Evolutionary conservation across 2,329 filamentous ascomycete genomes (phyloP), one percentile per base, ranked within the genome.

Genomic region (Neofusicoccum laricinum): DNA sequence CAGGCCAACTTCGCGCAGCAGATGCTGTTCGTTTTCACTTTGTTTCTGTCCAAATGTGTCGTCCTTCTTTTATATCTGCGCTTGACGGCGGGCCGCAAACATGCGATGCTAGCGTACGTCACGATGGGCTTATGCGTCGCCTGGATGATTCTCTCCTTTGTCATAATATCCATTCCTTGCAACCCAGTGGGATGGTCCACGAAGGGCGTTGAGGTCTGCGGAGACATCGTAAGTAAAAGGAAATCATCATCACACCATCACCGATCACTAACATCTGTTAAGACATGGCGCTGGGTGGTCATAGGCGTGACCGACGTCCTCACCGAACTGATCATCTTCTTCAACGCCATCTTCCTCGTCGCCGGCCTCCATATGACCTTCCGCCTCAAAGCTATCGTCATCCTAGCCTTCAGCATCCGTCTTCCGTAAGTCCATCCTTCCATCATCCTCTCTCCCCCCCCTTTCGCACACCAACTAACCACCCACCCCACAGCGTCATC

Each of bases 1-100:
- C 66, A 75, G 73, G 67, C 69, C 68, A 72, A 71, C 21, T 71
- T 75, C 41, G 71, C 68, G 2, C 68, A 72, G 3, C 71, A 74
- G 32, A 69, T 73, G n/a, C 66, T 75, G 14, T 74, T 74, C 63
- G 64, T 73, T 6, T 65, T 71, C 17, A 72, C 71, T 3, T 46
- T 75, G 38, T 66, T 71, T 17, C 66, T 71, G 2, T 73, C 73
- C 6, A 75, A 75, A 59, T 64, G 65, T 21, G 72, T 72, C 1
- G 68, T 74, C 2, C 45, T 74, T 4, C 68, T 71, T 10, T 64
- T 75, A 1, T 74, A 75, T 51, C 65, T 74, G 41, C 71, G 73
- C 10, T 65, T 75, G 6, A 72, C 72, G 1, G 70, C 72, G 0
- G 65, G 67, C 4, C 67, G 66, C 19, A 55, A 40, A 6, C 70